Evolutionary conservation across 176 grass and related monocot genomes (phyloP).

Genomic region (Panicum miliaceum): DNA sequence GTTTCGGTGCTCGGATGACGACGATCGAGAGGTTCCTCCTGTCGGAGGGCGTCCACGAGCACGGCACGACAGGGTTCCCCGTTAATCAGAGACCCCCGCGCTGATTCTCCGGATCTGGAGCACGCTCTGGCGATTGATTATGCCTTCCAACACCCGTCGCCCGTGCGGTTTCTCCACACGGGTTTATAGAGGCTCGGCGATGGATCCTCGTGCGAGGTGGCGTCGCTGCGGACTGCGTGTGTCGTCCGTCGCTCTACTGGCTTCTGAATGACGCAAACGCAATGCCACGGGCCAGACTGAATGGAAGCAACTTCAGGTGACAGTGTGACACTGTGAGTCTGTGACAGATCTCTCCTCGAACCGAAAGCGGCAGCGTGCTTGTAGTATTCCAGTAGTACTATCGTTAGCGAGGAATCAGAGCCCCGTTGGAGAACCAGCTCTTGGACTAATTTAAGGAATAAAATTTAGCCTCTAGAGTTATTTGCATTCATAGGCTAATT

Average conservation of each 20-base stretch:
- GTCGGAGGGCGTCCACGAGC: conserved; percentile 11
- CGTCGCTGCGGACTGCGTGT: background rate
- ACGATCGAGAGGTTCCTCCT: conserved; percentile 23
- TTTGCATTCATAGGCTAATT: no score
- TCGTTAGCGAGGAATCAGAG: no score
- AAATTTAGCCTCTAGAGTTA: no score
- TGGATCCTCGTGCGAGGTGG: background rate
- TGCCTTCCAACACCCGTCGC: background rate
- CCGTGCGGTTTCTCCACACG: background rate
- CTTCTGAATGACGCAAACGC: background rate
- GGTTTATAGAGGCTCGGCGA: background rate
- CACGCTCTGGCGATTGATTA: background rate
- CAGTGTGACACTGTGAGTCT: no score
- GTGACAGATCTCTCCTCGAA: background rate
- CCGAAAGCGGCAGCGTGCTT: background rate
- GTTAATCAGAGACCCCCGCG: background rate
- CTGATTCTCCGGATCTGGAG: conserved; percentile 14
- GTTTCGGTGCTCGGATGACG: background rate
- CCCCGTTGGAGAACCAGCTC: no score
- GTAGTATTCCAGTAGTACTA: no score
- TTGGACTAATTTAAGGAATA: no score
- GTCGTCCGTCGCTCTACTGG: background rate
- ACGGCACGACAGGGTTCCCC: background rate
- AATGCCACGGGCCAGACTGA: background rate
- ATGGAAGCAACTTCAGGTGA: background rate